Conservation (phyloP, 768 basidiomycete genomes). For the Naganishia antarctica region DNA sequence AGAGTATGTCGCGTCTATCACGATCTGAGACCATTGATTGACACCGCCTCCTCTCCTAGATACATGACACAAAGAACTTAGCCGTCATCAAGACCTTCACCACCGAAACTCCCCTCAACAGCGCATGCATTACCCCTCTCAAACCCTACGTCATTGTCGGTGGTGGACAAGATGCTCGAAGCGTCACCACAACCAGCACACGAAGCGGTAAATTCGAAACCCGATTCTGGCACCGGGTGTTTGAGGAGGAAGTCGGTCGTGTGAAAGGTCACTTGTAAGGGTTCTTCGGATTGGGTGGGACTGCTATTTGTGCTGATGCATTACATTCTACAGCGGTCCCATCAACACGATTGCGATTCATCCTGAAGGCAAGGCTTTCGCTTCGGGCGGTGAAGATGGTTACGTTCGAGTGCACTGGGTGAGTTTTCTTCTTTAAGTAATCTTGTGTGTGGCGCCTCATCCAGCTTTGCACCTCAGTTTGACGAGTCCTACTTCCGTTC, state of each 20-base stretch:
- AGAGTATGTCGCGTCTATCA: conserved; percentile 57
- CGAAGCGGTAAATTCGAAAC: conserved; percentile 98
- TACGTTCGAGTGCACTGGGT: conserved; percentile 55
- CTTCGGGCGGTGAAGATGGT: conserved; percentile 94
- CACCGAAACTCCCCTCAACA: conserved; percentile 93
- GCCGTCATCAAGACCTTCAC: conserved; percentile 86
- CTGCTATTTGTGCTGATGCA: no score
- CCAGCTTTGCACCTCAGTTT: conserved; percentile 51
- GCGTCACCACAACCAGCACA: conserved; percentile 85
- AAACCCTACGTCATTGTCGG: conserved; percentile 88
- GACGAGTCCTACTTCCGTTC: conserved; percentile 91
- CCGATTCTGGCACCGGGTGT: conserved; percentile 93
- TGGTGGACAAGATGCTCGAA: conserved; percentile 97
- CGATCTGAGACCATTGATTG: not conserved
- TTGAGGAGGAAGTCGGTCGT: conserved; percentile 93
- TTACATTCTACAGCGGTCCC: conserved; percentile 42
- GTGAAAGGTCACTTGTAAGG: conserved; percentile 93
- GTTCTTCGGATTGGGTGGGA: conserved; percentile 26
- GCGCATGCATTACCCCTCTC: conserved; percentile 75
- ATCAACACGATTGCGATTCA: conserved; percentile 77
- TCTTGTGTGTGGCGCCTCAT: not conserved
- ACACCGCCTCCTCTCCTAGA: conserved; percentile 49
- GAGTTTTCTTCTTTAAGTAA: conserved; percentile 12
- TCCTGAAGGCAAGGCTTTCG: conserved; percentile 78
- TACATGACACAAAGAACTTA: conserved; percentile 84